These are phyloP conservation scores for Euphrasia arctica DNA, from an alignment of 305 asterid species.

Conservation along the genomic window DNA sequence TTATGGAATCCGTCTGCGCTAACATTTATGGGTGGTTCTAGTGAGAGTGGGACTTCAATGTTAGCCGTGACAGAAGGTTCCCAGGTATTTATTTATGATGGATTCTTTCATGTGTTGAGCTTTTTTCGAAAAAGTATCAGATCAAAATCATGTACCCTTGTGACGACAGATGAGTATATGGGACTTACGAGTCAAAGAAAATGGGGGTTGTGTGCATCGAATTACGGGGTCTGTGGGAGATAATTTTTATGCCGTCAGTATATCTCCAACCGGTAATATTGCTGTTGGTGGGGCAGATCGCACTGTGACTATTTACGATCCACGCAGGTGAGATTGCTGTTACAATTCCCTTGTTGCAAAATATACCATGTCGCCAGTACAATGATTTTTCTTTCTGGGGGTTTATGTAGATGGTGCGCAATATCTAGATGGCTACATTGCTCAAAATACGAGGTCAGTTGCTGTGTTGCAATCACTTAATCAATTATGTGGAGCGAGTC, in stretches of 20 bases:
- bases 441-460: constrained; percentile 87
- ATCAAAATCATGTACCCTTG: constrained; percentile 5
- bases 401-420: constrained; percentile 61
- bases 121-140: neutral
- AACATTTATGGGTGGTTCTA: constrained; percentile 46
- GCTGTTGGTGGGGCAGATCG: constrained; percentile 91
- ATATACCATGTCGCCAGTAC: constrained; percentile 12
- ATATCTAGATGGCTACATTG: constrained; percentile 77
- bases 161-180: constrained; percentile 66
- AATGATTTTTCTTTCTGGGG: constrained; percentile 15
- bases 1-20: constrained; percentile 82
- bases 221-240: constrained; percentile 83
- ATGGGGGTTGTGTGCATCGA: constrained; percentile 88
- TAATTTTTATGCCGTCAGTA: constrained; percentile 61
- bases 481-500: neutral
- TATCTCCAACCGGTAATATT: constrained; percentile 66
- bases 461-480: neutral
- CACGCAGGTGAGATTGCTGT: constrained; percentile 67
- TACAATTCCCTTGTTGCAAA: constrained; percentile 14
- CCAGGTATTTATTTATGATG: constrained; percentile 46
- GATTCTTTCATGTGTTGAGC: constrained; percentile 14
- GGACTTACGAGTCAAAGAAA: constrained; percentile 87
- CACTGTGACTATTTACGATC: constrained; percentile 83
- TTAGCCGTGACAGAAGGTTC: constrained; percentile 88
- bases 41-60: constrained; percentile 55